A percentile compares a stretch with the other conserved stretches of the same genome.
These are phyloP conservation scores for Licmophora abbreviata DNA, from an alignment of 108 stramenopile species.

Conservation along the genomic window DNA sequence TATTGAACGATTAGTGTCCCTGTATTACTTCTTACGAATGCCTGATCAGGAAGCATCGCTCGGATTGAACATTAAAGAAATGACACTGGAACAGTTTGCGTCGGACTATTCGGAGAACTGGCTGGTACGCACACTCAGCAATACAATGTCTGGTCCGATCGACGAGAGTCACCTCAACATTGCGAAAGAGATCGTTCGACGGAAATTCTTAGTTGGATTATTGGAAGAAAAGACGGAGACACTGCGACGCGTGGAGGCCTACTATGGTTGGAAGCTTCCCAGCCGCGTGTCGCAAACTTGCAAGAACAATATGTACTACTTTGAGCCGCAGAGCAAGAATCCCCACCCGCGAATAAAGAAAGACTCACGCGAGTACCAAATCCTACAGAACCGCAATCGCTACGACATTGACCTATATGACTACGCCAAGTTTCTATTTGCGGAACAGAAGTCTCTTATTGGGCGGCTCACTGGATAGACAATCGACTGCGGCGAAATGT, in stretches of 20 bases:
- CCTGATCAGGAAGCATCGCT: constrained; percentile 37
- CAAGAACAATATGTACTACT: constrained; percentile 10
- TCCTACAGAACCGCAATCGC: constrained; percentile 16
- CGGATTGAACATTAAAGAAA: constrained; percentile 27
- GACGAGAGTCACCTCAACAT: constrained; percentile 25
- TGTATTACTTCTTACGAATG: constrained; percentile 44
- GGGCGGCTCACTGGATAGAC: neutral
- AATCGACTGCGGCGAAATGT: no score
- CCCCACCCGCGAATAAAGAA: neutral
- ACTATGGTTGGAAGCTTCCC: constrained; percentile 18
- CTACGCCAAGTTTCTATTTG: constrained; percentile 20
- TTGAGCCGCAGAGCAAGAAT: constrained; percentile 10
- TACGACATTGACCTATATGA: constrained; percentile 32
- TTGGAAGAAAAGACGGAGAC: constrained; percentile 37
- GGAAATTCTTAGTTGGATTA: constrained; percentile 33
- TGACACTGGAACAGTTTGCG: constrained; percentile 36
- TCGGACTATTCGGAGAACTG: constrained; percentile 24
- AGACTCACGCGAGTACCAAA: constrained; percentile 12
- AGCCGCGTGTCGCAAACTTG: constrained; percentile 5
- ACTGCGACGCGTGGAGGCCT: constrained; percentile 27
- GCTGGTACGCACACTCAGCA: constrained; percentile 25
- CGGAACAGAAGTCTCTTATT: constrained; percentile 19
- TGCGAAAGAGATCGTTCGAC: constrained; percentile 33
- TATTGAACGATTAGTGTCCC: constrained; percentile 25
- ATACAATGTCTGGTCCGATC: constrained; percentile 8